phyloP scores from a whole-genome alignment of 768 basidiomycete genomes.

The Pleurotus tuoliensis region DNA sequence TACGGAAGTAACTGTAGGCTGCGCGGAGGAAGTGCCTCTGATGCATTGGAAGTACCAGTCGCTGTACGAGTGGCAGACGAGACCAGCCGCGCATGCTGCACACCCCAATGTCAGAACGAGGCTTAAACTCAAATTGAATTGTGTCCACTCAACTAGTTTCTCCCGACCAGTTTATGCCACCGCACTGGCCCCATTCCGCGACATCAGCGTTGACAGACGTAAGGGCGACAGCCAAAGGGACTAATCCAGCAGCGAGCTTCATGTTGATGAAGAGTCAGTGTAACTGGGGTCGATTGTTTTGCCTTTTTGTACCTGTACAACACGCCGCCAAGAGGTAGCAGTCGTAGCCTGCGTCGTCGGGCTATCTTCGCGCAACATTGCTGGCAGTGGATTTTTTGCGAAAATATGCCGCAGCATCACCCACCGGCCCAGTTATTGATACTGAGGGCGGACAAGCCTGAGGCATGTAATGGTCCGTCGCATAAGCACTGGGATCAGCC shows the following conservation, averaged over 20 bases:
- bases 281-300: neutral
- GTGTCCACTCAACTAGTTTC: constrained; percentile 28
- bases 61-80: constrained; percentile 31
- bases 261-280: constrained; percentile 10
- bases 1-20: constrained; percentile 14
- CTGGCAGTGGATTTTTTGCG: neutral
- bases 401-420: neutral
- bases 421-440: too few relatives aligned
- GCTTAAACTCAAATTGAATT: neutral
- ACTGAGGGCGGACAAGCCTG: neutral
- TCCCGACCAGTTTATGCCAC: constrained; percentile 35
- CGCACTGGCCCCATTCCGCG: constrained; percentile 33
- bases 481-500: too few relatives aligned
- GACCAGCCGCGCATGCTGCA: constrained; percentile 35
- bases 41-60: constrained; percentile 43
- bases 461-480: neutral
- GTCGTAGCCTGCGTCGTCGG: neutral
- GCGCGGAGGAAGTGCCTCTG: constrained; percentile 16
- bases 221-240: constrained; percentile 26
- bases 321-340: neutral
- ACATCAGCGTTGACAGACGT: constrained; percentile 23
- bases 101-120: neutral
- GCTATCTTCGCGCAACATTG: neutral
- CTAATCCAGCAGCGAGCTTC: constrained; percentile 23
- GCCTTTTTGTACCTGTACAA: neutral